phyloP scores from a whole-genome alignment of 2,329 filamentous ascomycete species.

The Clonostachys chloroleuca region DNA sequence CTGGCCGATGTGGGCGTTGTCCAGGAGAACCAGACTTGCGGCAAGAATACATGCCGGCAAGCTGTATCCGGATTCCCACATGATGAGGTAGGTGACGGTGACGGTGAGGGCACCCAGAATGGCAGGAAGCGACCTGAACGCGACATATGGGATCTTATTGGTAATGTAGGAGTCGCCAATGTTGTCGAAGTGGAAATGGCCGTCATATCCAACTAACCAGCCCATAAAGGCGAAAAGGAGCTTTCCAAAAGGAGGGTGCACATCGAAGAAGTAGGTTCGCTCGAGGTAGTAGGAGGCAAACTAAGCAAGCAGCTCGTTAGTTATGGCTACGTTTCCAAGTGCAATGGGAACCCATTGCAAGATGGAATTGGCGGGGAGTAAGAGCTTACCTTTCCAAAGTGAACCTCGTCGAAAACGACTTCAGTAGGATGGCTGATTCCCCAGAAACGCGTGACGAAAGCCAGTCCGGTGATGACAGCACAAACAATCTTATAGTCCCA shows the following conservation, averaged over 20 bases:
- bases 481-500: conserved; percentile 83
- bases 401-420: conserved; percentile 98
- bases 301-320: conserved; percentile 27
- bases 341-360: background rate
- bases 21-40: conserved; percentile 81
- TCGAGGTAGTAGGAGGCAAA: conserved; percentile 83
- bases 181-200: conserved; percentile 97
- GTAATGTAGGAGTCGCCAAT: conserved; percentile 97
- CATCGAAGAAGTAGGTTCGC: conserved; percentile 99
- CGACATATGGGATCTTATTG: conserved; percentile 96
- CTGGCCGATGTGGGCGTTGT: conserved; percentile 97
- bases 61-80: conserved; percentile 99
- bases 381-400: conserved; percentile 88
- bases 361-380: background rate
- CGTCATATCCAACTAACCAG: conserved; percentile 96
- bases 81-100: conserved; percentile 90
- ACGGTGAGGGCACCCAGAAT: conserved; percentile 90
- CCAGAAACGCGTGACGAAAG: conserved; percentile 92
- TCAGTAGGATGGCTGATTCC: conserved; percentile 93
- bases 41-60: conserved; percentile 87
- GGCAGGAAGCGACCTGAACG: conserved; percentile 89
- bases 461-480: conserved; percentile 71
- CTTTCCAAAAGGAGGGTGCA: conserved; percentile 97
- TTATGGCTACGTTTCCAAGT: background rate
- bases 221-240: conserved; percentile 95